Percentiles rank a stretch among this genome's conserved stretches.
Evolutionary conservation across 495 filamentous ascomycete species (phyloP).

Genomic region (Staphylotrichum longicolle): DNA sequence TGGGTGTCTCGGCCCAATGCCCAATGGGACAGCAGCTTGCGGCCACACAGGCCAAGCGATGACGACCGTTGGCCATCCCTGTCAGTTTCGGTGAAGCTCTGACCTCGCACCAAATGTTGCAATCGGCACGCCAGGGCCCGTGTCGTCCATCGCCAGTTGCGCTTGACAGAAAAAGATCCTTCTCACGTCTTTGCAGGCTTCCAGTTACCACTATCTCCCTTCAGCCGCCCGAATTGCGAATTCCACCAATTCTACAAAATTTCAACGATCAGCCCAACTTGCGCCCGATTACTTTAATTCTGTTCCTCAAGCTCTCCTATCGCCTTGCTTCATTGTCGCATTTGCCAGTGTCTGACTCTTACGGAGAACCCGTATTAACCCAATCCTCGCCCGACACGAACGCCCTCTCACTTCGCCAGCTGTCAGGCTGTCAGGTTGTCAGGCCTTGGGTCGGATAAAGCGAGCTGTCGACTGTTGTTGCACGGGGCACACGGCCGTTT

Average conservation of each 20-base stretch:
- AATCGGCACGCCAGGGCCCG: background rate
- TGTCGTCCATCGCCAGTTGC: background rate
- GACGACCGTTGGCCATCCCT: conserved; percentile 32
- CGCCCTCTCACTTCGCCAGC: background rate
- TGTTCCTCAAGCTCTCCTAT: background rate
- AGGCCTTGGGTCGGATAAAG: background rate
- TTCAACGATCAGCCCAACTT: too few species aligned
- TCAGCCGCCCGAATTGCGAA: too few species aligned
- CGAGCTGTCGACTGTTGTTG: background rate
- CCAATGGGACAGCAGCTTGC: conserved; percentile 2
- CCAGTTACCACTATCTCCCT: background rate
- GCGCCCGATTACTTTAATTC: too few species aligned
- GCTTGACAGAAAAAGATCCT: background rate
- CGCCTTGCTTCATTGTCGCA: background rate
- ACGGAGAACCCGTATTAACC: background rate
- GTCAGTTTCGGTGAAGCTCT: conserved; percentile 21
- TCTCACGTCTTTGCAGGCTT: background rate
- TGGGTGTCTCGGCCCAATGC: background rate
- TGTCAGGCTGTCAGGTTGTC: background rate
- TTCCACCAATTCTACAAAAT: too few species aligned
- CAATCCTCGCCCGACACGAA: conserved; percentile 20
- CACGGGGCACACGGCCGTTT: background rate
- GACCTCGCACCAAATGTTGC: conserved; percentile 12
- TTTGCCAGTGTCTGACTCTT: conserved; percentile 10
- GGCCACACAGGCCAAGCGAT: conserved; percentile 27